A percentile compares a stretch with the other conserved stretches of the same genome.
These are phyloP conservation scores for Dictyostelium purpureum DNA, from an alignment of 78 protist species.

Conservation along the genomic window DNA sequence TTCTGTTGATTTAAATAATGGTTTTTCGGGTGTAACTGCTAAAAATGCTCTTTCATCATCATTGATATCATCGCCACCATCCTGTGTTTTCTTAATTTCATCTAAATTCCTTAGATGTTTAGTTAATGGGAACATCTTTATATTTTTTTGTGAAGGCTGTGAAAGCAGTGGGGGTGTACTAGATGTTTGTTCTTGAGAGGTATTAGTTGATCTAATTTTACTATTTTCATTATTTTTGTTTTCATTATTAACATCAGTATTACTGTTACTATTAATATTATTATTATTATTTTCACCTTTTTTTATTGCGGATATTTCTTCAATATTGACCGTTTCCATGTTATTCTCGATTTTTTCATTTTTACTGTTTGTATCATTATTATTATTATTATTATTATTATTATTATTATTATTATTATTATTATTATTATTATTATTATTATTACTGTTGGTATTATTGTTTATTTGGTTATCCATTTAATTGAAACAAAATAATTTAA, in stretches of 20 bases:
- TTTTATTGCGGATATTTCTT: neutral
- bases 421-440: too few relatives aligned
- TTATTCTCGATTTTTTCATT: neutral
- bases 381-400: too few relatives aligned
- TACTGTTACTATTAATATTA: neutral
- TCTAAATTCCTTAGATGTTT: neutral
- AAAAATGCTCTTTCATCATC: neutral
- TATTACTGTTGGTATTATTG: too few relatives aligned
- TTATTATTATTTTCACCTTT: neutral
- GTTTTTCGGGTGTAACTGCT: neutral
- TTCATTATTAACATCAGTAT: neutral
- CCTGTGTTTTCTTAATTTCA: conserved; percentile 10
- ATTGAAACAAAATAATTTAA: too few relatives aligned
- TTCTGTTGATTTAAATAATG: neutral
- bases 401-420: too few relatives aligned
- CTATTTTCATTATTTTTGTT: neutral
- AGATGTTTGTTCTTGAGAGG: neutral
- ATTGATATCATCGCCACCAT: neutral
- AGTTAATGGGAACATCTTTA: conserved; percentile 3
- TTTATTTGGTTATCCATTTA: too few relatives aligned
- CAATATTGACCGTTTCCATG: too few relatives aligned
- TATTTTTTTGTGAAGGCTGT: neutral
- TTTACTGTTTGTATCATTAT: neutral
- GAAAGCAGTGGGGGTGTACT: neutral
- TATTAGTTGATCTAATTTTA: neutral